A percentile compares a stretch with the other conserved stretches of the same genome.
Conservation (phyloP, 2,329 filamentous ascomycete species). For the Claviceps lovelessii region DNA sequence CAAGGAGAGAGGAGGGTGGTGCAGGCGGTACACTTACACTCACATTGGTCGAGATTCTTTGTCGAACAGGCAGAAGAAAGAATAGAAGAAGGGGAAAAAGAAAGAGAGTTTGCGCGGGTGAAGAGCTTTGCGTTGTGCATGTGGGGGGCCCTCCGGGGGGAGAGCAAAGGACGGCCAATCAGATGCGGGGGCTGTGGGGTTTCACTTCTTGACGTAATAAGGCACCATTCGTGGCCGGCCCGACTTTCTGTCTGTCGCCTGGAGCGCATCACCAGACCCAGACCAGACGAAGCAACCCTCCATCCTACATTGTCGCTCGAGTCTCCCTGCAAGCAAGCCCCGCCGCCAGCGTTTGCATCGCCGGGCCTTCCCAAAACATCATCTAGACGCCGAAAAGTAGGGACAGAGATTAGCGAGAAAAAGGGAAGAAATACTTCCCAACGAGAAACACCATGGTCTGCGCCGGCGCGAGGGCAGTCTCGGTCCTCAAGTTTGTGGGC, state of each 20-base stretch:
- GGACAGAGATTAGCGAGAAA: background rate
- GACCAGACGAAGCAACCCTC: background rate
- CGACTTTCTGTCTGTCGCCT: background rate
- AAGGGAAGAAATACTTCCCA: background rate
- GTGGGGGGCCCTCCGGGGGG: background rate
- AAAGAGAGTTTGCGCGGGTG: background rate
- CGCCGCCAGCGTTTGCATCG: background rate
- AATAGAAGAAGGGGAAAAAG: too few relatives aligned
- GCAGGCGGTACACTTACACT: background rate
- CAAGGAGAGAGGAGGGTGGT: background rate
- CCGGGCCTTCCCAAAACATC: background rate
- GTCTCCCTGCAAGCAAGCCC: background rate
- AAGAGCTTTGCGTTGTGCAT: background rate
- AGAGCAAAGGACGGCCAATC: background rate
- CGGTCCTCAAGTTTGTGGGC: conserved; percentile 81
- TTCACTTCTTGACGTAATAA: background rate
- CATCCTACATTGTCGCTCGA: background rate
- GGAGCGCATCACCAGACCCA: background rate
- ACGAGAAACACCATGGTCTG: conserved; percentile 40
- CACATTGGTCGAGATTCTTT: background rate
- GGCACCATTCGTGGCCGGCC: background rate
- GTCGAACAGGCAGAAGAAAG: background rate
- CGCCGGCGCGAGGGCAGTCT: conserved; percentile 41
- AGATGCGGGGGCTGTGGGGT: background rate
- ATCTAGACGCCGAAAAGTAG: background rate